These are phyloP conservation scores for Eimeria brunetti DNA, from an alignment of 169 alveolate genomes.

Conservation along the genomic window DNA sequence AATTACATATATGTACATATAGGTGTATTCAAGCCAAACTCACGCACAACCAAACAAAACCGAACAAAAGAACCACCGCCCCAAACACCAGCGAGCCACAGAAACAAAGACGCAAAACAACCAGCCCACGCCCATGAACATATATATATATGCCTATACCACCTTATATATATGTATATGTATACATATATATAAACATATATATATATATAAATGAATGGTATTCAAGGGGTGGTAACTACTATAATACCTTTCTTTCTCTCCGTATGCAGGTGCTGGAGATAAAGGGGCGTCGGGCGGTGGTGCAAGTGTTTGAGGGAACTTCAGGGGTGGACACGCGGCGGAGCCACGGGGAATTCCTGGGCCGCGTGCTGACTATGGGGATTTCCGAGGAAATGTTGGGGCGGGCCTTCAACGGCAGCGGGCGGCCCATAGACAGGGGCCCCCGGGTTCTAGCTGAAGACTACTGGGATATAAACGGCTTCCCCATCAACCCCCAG, in stretches of 20 bases:
- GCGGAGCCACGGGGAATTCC: conserved; percentile 97
- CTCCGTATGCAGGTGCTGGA: conserved; percentile 72
- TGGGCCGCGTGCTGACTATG: conserved; percentile 99
- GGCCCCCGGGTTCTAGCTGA: conserved; percentile 99
- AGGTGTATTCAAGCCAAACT: too few species aligned
- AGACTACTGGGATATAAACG: conserved; percentile 97
- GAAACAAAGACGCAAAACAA: conserved; percentile 3
- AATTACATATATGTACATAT: too few species aligned
- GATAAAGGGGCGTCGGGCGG: conserved; percentile 69
- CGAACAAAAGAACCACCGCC: too few species aligned
- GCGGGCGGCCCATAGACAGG: conserved; percentile 99
- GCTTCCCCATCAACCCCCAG: conserved; percentile 98
- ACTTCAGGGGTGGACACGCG: conserved; percentile 99
- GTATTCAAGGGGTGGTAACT: too few species aligned
- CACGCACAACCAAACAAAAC: too few species aligned
- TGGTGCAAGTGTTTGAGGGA: conserved; percentile 99
- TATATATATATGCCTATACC: too few species aligned
- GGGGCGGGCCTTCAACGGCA: conserved; percentile 99
- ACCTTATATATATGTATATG: too few species aligned
- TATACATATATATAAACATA: too few species aligned
- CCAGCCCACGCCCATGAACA: too few species aligned
- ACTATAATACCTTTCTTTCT: background rate
- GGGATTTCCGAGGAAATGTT: conserved; percentile 99
- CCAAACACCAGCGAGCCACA: too few species aligned
- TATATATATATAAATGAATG: too few species aligned